Conservation (phyloP, 2,329 filamentous ascomycete species). For the Epichloe aotearoae region DNA sequence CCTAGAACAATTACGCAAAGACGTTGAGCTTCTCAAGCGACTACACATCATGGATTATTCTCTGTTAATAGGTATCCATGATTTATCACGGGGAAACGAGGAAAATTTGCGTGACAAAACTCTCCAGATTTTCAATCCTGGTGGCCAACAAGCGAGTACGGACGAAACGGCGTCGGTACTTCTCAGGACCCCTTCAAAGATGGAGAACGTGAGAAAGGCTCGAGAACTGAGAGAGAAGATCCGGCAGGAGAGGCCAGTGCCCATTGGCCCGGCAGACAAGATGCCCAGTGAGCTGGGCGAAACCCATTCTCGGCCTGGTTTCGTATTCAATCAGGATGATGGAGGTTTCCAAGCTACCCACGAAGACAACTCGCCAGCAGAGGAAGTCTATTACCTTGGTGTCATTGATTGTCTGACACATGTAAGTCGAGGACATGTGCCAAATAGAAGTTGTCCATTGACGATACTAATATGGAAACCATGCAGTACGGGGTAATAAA, state of each 20-base stretch:
- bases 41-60: conserved; percentile 99
- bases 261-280: conserved; percentile 72
- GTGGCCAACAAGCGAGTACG: conserved; percentile 46
- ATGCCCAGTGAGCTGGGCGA: conserved; percentile 86
- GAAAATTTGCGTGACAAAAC: conserved; percentile 87
- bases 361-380: conserved; percentile 69
- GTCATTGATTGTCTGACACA: conserved; percentile 98
- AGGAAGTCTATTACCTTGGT: conserved; percentile 94
- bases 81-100: conserved; percentile 74
- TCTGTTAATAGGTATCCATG: conserved; percentile 85
- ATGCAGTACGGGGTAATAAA: conserved; percentile 81
- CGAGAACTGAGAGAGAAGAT: conserved; percentile 85
- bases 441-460: background rate
- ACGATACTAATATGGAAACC: background rate
- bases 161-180: conserved; percentile 54
- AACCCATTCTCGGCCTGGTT: conserved; percentile 52
- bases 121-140: conserved; percentile 84
- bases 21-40: conserved; percentile 75
- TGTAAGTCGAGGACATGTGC: conserved; percentile 42
- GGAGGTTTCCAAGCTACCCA: conserved; percentile 89
- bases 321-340: conserved; percentile 87
- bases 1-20: conserved; percentile 73
- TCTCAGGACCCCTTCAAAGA: conserved; percentile 79
- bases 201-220: conserved; percentile 84
- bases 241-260: conserved; percentile 84